phyloP scores from a whole-genome alignment of 495 filamentous ascomycete species.

The Tuber aestivum region DNA sequence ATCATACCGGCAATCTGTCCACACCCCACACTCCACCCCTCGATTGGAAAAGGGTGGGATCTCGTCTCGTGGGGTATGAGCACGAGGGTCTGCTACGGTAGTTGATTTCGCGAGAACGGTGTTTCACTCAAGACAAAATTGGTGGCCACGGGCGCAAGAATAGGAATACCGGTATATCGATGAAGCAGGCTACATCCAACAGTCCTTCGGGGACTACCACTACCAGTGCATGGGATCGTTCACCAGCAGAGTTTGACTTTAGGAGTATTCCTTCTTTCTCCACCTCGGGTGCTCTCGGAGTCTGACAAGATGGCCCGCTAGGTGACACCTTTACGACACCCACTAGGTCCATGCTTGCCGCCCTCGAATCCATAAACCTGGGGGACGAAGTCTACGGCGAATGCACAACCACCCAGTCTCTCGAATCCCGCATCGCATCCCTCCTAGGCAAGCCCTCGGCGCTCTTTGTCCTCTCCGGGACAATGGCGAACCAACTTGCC shows the following conservation, averaged over 20 bases:
- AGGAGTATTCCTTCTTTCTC: not conserved
- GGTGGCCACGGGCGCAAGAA: not conserved
- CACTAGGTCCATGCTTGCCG: slow-evolving; percentile 69
- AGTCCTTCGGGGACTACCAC: not conserved
- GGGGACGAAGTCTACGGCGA: slow-evolving; percentile 77
- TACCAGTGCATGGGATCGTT: slow-evolving; percentile 22
- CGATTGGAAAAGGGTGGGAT: not conserved
- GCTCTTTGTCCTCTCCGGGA: slow-evolving; percentile 77
- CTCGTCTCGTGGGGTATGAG: not conserved
- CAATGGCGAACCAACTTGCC: slow-evolving; percentile 81
- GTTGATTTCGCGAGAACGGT: not conserved
- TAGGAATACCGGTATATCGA: not conserved
- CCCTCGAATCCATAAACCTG: slow-evolving; percentile 55
- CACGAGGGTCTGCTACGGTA: not conserved
- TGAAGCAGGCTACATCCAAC: not conserved
- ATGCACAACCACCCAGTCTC: slow-evolving; percentile 68
- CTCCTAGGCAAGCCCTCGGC: slow-evolving; percentile 67
- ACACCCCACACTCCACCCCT: not conserved
- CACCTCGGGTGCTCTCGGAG: not conserved
- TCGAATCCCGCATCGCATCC: slow-evolving; percentile 63
- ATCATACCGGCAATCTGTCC: too few species aligned
- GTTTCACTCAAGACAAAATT: not conserved
- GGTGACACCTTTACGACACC: slow-evolving; percentile 80
- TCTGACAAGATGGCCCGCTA: slow-evolving; percentile 42
- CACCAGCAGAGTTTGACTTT: slow-evolving; percentile 61